Evolutionary conservation across 345 rosid genomes (phyloP).

Genomic region (Eucalyptus guilfoylei): DNA sequence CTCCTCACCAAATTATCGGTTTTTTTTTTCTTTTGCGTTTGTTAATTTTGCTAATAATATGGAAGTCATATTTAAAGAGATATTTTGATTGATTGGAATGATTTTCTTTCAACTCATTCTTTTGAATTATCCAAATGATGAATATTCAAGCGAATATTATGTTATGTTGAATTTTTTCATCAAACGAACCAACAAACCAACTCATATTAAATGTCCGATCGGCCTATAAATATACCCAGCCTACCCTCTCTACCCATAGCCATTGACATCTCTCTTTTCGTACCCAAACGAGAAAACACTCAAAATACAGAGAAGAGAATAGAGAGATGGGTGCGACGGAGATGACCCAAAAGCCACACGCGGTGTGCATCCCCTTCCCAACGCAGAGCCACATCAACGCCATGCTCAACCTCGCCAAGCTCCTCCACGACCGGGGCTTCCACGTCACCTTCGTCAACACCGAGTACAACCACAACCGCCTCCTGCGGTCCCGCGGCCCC

Average conservation of each 20-base stretch:
- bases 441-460: conserved; percentile 46
- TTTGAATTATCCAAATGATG: no score
- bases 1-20: no score
- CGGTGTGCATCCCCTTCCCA: conserved; percentile 5
- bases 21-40: no score
- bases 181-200: no score
- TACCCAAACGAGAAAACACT: neutral
- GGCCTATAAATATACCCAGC: no score
- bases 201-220: no score
- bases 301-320: neutral
- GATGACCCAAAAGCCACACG: conserved; percentile 15
- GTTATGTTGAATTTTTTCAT: no score
- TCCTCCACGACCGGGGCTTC: conserved; percentile 30
- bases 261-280: neutral
- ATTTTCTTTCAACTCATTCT: no score
- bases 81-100: no score
- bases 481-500: conserved; percentile 19
- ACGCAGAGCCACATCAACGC: conserved; percentile 51
- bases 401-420: conserved; percentile 35
- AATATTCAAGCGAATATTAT: no score
- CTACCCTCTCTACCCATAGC: neutral
- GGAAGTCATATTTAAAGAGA: no score
- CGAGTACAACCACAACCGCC: conserved; percentile 31
- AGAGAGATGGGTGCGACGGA: neutral
- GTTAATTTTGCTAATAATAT: no score